Base-by-base conservation (phyloP, 2,329 filamentous ascomycete genomes). In the Fusarium temperatum region DNA sequence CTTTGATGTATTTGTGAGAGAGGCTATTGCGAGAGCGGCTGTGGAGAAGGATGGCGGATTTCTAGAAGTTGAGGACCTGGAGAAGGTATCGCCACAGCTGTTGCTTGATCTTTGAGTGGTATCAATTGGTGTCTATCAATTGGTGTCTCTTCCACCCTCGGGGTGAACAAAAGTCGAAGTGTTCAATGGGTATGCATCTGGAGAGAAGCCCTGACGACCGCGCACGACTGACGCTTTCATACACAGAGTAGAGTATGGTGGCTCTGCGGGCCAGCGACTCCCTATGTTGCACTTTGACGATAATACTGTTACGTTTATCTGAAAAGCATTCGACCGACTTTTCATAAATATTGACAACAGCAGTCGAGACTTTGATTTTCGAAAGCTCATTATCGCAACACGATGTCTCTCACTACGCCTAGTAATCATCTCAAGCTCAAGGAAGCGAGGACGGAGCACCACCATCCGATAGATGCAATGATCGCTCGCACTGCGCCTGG, bases 1-100 rank as follows among this genome's bases (percentile, higher is more conserved):
- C 81, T 88, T 98, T 82, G 94, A 98, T 82, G 90, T 96, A 1
- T 98, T 98, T 83, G 93, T 98, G 60, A 88, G 93, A 70, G 96
- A 98, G 84, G 94, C 94, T 3, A 91, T 98, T 80, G 94, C 94
- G 22, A 85, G 96, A 79, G 91, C 94, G 44, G 89, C 91, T 15
- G 90, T 91, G 66, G 93, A 94, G 85, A 91, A 92, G 79, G 85
- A 86, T 38, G 87, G 89, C 66, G 91, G 89, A 8, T 95, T 95
- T 79, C 81, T 96, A 41, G 94, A 96, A 89, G 92, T 97, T 51
- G 94, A 97, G 80, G 95, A 98, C 84, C 80, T 98, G 68, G 95
- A 98, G 84, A 96, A 94, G 83, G 86, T 97, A 77, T 93, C 93
- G 20, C 93, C 94, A 63, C 94, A 97, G 82, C 84, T 98, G 78